phyloP scores from a whole-genome alignment of 257 asterid genomes.

The Jacaranda mimosifolia region DNA sequence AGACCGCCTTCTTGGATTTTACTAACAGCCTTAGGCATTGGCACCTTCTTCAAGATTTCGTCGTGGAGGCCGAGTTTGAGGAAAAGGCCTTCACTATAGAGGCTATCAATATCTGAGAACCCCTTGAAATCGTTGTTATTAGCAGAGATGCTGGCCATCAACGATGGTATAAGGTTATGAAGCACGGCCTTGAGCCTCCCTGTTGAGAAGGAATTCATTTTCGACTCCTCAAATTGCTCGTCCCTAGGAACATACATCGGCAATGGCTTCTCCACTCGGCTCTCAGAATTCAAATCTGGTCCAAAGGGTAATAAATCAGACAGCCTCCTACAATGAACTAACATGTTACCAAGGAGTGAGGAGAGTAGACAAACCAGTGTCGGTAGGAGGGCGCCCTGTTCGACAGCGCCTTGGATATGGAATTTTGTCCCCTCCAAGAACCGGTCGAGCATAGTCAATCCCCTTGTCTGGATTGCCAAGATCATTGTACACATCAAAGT shows the following conservation, averaged over 20 bases:
- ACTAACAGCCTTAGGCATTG: constrained; percentile 79
- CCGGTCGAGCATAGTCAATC: constrained; percentile 80
- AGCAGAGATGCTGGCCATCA: constrained; percentile 83
- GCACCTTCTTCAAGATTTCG: constrained; percentile 74
- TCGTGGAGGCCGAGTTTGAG: constrained; percentile 85
- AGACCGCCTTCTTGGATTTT: constrained; percentile 79
- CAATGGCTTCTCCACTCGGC: constrained; percentile 93
- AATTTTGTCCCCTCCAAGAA: constrained; percentile 69
- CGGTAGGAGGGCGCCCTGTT: constrained; percentile 76
- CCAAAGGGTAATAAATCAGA: constrained; percentile 15
- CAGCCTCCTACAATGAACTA: neutral
- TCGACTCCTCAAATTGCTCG: constrained; percentile 95
- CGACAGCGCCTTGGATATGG: constrained; percentile 96
- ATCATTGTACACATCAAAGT: constrained; percentile 85
- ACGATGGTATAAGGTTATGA: constrained; percentile 78
- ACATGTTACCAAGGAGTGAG: neutral
- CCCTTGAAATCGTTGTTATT: constrained; percentile 84
- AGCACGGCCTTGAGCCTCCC: constrained; percentile 92
- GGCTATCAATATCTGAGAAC: constrained; percentile 86
- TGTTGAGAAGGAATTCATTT: constrained; percentile 77
- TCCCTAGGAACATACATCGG: constrained; percentile 96
- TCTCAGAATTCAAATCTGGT: constrained; percentile 74
- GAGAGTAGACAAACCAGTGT: constrained; percentile 63
- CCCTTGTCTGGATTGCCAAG: constrained; percentile 96
- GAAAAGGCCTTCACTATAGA: constrained; percentile 85